Conservation (phyloP, 2,329 filamentous ascomycete genomes). For the Geosmithia flava region DNA sequence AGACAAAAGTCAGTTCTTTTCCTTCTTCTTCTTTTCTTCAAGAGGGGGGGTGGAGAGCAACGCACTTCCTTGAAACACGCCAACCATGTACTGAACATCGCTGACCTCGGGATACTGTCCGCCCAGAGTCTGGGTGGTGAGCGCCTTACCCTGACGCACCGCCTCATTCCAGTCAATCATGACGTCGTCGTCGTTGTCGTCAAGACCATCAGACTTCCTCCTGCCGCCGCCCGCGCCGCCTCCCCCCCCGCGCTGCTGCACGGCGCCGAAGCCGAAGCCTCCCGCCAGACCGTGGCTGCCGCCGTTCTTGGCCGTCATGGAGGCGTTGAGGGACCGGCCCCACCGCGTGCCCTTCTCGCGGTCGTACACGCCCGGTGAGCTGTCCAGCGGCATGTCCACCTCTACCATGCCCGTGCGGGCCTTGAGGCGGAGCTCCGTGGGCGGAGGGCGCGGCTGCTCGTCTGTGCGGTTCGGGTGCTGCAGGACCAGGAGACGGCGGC, state of each 20-base stretch:
- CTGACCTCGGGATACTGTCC: slow-evolving; percentile 63
- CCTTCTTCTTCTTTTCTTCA: neutral
- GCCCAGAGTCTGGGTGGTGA: slow-evolving; percentile 73
- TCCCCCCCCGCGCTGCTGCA: slow-evolving; percentile 23
- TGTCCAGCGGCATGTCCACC: slow-evolving; percentile 77
- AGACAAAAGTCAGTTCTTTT: slow-evolving; percentile 6
- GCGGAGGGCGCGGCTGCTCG: slow-evolving; percentile 35
- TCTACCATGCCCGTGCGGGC: slow-evolving; percentile 73
- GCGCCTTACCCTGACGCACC: slow-evolving; percentile 55
- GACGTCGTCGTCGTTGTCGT: slow-evolving; percentile 30
- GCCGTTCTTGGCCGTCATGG: slow-evolving; percentile 42
- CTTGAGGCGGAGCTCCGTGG: slow-evolving; percentile 73
- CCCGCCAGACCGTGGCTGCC: slow-evolving; percentile 60
- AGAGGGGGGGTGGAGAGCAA: slow-evolving; percentile 19
- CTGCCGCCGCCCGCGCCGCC: slow-evolving; percentile 11
- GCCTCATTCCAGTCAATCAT: slow-evolving; percentile 54
- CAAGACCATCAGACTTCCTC: slow-evolving; percentile 20
- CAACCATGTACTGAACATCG: slow-evolving; percentile 78
- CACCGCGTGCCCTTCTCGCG: slow-evolving; percentile 70
- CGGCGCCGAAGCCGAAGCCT: slow-evolving; percentile 53
- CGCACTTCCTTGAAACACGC: slow-evolving; percentile 74
- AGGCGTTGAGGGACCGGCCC: slow-evolving; percentile 62
- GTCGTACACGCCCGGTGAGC: slow-evolving; percentile 58
- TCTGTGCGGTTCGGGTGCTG: slow-evolving; percentile 75
- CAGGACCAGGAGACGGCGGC: slow-evolving; percentile 63